Evolutionary conservation across 73 alveolate species (phyloP).

Genomic region (Paramecium octaurelia): DNA sequence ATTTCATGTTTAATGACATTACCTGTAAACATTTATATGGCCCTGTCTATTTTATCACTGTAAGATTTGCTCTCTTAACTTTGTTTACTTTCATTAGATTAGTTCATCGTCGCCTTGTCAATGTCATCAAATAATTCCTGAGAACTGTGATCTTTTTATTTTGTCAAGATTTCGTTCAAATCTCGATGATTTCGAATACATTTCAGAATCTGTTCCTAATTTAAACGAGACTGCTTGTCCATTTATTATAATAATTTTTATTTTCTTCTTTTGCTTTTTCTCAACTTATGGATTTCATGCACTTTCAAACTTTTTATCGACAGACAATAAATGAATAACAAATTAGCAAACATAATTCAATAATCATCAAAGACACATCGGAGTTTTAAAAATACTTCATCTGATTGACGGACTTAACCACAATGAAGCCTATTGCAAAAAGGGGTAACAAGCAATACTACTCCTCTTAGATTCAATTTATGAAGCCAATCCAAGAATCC

Average conservation of each 20-base stretch:
- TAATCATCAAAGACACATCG: not conserved
- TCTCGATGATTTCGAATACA: not conserved
- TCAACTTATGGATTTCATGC: not conserved
- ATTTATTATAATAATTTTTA: not conserved
- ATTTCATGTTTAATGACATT: not conserved
- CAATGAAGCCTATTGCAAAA: not conserved
- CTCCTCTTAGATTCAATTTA: not conserved
- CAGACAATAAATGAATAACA: not conserved
- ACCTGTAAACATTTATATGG: not conserved
- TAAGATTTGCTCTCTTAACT: not conserved
- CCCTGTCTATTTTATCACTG: not conserved
- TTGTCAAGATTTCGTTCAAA: not conserved
- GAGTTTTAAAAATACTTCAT: not conserved
- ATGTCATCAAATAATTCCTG: constrained; percentile 31
- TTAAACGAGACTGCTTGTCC: constrained; percentile 9
- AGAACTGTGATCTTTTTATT: not conserved
- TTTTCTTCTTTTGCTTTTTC: not conserved
- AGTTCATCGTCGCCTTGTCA: not conserved
- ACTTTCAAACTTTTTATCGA: not conserved
- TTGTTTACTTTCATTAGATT: not conserved
- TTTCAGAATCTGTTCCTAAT: not conserved
- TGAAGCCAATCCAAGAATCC: not conserved
- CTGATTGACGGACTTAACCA: not conserved
- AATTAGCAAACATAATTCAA: not conserved
- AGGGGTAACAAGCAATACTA: not conserved